Conservation (phyloP, 192 early-diverging fungal genomes). For the Lobosporangium transversale region DNA sequence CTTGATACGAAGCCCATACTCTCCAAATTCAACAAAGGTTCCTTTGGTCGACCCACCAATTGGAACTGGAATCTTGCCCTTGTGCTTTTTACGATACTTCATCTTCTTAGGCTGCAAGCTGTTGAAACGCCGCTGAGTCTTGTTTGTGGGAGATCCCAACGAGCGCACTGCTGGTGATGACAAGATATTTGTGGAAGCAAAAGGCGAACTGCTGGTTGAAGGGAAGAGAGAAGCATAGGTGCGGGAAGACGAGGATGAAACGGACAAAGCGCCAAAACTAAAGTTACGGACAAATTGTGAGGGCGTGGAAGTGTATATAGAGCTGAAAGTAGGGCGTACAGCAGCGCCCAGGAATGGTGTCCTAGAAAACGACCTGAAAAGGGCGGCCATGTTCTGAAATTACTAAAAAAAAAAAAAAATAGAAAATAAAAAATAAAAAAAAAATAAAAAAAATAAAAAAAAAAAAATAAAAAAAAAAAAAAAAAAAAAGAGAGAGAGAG, state of each 20-base stretch:
- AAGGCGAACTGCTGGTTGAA: conserved; percentile 4
- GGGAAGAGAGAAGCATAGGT: conserved; percentile 20
- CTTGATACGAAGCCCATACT: conserved; percentile 91
- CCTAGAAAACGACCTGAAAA: conserved; percentile 48
- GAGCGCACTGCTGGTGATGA: conserved; percentile 40
- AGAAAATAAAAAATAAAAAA: no score
- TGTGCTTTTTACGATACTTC: conserved; percentile 86
- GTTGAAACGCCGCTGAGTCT: conserved; percentile 61
- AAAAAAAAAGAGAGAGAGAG: no score
- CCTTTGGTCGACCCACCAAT: conserved; percentile 88
- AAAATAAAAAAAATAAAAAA: no score
- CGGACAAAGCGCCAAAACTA: conserved; percentile 17
- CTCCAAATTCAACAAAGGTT: conserved; percentile 87
- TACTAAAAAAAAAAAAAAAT: no score
- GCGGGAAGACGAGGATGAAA: conserved; percentile 22
- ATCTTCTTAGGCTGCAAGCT: conserved; percentile 78
- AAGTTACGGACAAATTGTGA: conserved; percentile 49
- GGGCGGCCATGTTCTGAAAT: conserved; percentile 33
- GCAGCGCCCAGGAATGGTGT: conserved; percentile 31
- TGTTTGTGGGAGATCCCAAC: conserved; percentile 32
- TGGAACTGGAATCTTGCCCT: conserved; percentile 86
- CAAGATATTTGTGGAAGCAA: not conserved
- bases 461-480: no score
- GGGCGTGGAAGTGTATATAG: conserved; percentile 1
- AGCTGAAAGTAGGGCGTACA: not conserved